phyloP scores from a whole-genome alignment of 345 rosid genomes.

The Litchi chinensis region DNA sequence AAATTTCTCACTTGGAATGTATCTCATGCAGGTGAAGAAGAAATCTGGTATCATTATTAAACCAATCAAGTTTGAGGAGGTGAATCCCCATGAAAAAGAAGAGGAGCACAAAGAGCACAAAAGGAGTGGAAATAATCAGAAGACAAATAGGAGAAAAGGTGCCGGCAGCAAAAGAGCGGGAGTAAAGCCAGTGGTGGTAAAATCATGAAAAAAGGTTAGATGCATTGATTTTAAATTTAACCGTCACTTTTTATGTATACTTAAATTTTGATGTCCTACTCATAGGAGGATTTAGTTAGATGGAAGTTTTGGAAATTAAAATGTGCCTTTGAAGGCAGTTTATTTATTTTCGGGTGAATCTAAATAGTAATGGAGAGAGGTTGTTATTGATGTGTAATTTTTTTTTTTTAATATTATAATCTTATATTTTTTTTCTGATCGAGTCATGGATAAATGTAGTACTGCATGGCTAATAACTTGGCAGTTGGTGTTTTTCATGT shows the following conservation, averaged over 20 bases:
- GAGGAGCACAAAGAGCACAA: constrained; percentile 41
- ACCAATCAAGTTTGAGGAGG: constrained; percentile 74
- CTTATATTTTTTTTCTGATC: too few species aligned
- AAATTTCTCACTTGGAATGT: not conserved
- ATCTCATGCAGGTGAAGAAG: constrained; percentile 66
- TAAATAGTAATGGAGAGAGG: not conserved
- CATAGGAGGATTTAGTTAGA: not conserved
- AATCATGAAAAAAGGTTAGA: constrained; percentile 8
- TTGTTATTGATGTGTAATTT: not conserved
- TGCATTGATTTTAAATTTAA: not conserved
- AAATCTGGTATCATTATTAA: constrained; percentile 73
- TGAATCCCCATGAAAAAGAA: constrained; percentile 57
- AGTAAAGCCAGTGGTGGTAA: constrained; percentile 13
- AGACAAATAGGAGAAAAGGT: constrained; percentile 28
- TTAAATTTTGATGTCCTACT: constrained; percentile 9
- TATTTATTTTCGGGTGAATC: not conserved
- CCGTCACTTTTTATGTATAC: not conserved
- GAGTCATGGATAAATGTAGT: not conserved
- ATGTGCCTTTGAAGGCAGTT: not conserved
- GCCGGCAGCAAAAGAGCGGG: constrained; percentile 17
- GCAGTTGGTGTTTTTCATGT: too few species aligned
- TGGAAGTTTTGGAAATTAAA: not conserved
- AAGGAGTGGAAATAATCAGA: constrained; percentile 40
- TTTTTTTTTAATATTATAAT: too few species aligned
- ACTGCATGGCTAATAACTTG: too few species aligned